phyloP scores from a whole-genome alignment of 164 flowering plant genomes.

The Vitis riparia region DNA sequence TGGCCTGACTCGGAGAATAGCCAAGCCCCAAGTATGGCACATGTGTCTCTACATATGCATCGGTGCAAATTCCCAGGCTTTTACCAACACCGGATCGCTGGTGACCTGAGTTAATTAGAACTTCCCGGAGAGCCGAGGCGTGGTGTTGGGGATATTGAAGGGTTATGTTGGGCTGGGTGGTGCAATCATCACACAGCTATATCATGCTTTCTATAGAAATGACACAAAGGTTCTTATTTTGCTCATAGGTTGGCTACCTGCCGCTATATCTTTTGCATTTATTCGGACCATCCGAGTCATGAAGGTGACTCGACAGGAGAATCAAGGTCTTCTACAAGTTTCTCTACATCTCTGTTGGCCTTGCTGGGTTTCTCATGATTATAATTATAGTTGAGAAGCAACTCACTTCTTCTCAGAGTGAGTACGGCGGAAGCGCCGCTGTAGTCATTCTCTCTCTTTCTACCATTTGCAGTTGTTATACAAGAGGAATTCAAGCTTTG shows the following conservation, averaged over 20 bases:
- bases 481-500: slow-evolving; percentile 24
- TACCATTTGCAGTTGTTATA: slow-evolving; percentile 30
- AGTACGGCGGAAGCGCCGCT: slow-evolving; percentile 24
- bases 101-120: slow-evolving; percentile 54
- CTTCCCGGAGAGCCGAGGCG: slow-evolving; percentile 51
- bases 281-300: slow-evolving; percentile 27
- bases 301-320: slow-evolving; percentile 23
- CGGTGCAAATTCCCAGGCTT: slow-evolving; percentile 48
- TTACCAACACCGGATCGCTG: slow-evolving; percentile 44
- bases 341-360: slow-evolving; percentile 25
- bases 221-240: slow-evolving; percentile 26
- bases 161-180: slow-evolving; percentile 53
- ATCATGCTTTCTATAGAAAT: slow-evolving; percentile 29
- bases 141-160: slow-evolving; percentile 46
- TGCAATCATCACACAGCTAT: slow-evolving; percentile 49
- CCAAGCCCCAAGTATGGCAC: slow-evolving; percentile 39
- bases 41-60: slow-evolving; percentile 51
- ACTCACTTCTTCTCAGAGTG: neutral
- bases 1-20: slow-evolving; percentile 29
- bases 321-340: slow-evolving; percentile 32
- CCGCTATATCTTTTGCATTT: slow-evolving; percentile 24
- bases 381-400: slow-evolving; percentile 20
- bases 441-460: slow-evolving; percentile 24
- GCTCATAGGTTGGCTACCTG: slow-evolving; percentile 38
- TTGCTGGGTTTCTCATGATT: slow-evolving; percentile 29